phyloP scores from a whole-genome alignment of 305 asterid species.

The Lippia alba region DNA sequence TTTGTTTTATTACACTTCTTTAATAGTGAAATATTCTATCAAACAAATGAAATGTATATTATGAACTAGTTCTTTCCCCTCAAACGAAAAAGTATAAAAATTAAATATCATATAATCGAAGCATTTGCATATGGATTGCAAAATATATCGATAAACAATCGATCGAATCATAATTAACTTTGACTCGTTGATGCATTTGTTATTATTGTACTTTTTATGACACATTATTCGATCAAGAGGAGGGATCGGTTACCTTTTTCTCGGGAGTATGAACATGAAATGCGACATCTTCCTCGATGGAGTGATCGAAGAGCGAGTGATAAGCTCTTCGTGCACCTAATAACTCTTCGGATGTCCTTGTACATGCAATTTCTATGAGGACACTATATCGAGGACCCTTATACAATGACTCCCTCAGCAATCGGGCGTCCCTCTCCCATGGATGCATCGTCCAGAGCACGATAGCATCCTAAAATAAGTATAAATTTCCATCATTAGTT shows the following conservation, averaged over 20 bases:
- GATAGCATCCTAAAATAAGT: slow-evolving; percentile 63
- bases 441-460: slow-evolving; percentile 89
- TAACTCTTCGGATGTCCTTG: slow-evolving; percentile 71
- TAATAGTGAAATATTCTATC: background rate
- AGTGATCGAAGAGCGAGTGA: slow-evolving; percentile 77
- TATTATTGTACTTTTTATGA: background rate
- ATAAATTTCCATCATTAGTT: background rate
- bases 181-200: background rate
- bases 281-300: slow-evolving; percentile 83
- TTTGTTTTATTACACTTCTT: background rate
- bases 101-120: background rate
- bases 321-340: slow-evolving; percentile 85
- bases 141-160: background rate
- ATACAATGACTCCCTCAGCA: slow-evolving; percentile 57
- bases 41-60: background rate
- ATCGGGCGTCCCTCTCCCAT: slow-evolving; percentile 89
- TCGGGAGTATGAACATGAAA: slow-evolving; percentile 50
- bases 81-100: no score
- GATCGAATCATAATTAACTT: background rate
- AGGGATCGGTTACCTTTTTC: slow-evolving; percentile 46
- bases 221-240: background rate
- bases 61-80: background rate
- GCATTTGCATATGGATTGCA: background rate
- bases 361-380: slow-evolving; percentile 73
- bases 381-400: slow-evolving; percentile 51